Evolutionary conservation across 164 flowering plant species (phyloP).

Genomic region (Macadamia tetraphylla): DNA sequence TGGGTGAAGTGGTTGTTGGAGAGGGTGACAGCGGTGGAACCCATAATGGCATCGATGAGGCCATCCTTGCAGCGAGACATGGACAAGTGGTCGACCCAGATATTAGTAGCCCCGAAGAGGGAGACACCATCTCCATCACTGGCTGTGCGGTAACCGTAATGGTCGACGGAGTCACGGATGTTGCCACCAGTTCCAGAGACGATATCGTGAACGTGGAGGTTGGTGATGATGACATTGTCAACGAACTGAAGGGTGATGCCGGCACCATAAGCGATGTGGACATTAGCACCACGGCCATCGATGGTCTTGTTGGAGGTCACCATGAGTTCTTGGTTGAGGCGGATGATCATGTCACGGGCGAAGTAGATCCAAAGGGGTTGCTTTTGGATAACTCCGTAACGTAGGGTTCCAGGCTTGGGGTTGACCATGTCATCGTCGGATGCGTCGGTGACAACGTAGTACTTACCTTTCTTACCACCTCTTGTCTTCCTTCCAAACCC

Average conservation of each 20-base stretch:
- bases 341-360: conserved; percentile 42
- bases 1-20: conserved; percentile 69
- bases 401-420: conserved; percentile 73
- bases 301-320: conserved; percentile 59
- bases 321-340: conserved; percentile 50
- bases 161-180: conserved; percentile 45
- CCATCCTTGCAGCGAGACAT: conserved; percentile 60
- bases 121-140: conserved; percentile 72
- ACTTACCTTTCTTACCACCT: conserved; percentile 50
- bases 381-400: conserved; percentile 59
- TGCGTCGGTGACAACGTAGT: conserved; percentile 46
- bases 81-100: conserved; percentile 74
- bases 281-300: conserved; percentile 54
- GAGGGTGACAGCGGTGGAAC: conserved; percentile 68
- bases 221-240: conserved; percentile 50
- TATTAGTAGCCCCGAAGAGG: conserved; percentile 42
- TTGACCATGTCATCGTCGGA: conserved; percentile 45
- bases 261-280: conserved; percentile 51
- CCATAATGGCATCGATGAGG: conserved; percentile 49
- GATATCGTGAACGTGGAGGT: conserved; percentile 49
- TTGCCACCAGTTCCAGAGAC: conserved; percentile 35
- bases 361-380: conserved; percentile 75
- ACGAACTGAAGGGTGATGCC: conserved; percentile 48
- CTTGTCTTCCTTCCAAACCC: conserved; percentile 56
- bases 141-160: conserved; percentile 34